Percentiles rank a stretch among this genome's conserved stretches.
Evolutionary conservation across 129 eudicot genomes (phyloP).

Genomic region (Escallonia rubra): DNA sequence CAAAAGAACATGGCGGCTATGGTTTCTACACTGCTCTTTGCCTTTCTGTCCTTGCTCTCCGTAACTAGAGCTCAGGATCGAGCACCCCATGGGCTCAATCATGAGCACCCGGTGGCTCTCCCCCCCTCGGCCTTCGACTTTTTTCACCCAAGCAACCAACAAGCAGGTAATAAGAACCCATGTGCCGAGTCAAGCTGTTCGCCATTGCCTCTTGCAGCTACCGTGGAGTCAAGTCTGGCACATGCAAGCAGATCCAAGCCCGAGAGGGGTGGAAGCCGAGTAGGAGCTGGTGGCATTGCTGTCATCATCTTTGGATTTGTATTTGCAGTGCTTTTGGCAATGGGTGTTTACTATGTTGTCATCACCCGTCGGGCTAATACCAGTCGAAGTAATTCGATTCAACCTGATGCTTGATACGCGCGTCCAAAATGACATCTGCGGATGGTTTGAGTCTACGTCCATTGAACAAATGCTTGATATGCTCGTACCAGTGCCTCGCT

Average conservation of each 20-base stretch:
- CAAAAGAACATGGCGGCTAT: slow-evolving; percentile 14
- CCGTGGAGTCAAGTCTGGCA: slow-evolving; percentile 55
- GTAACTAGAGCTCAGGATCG: slow-evolving; percentile 45
- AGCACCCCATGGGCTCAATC: slow-evolving; percentile 61
- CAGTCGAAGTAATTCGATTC: slow-evolving; percentile 29
- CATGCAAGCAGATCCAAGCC: slow-evolving; percentile 30
- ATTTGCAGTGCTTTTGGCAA: slow-evolving; percentile 32
- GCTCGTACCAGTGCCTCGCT: too few species aligned
- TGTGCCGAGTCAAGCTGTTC: slow-evolving; percentile 40
- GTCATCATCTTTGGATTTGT: slow-evolving; percentile 39
- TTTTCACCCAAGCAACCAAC: slow-evolving; percentile 48
- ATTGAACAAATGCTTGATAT: too few species aligned
- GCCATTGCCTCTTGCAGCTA: slow-evolving; percentile 59
- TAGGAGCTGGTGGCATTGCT: slow-evolving; percentile 55
- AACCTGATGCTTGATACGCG: slow-evolving; percentile 32
- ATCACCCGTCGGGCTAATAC: slow-evolving; percentile 36
- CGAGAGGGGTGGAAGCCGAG: slow-evolving; percentile 4
- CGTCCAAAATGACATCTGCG: too few species aligned
- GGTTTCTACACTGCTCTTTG: slow-evolving; percentile 19
- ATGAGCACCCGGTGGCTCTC: slow-evolving; percentile 39
- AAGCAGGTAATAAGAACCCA: slow-evolving; percentile 17
- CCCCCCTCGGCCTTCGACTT: slow-evolving; percentile 67
- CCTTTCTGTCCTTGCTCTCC: slow-evolving; percentile 23
- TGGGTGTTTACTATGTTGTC: slow-evolving; percentile 59
- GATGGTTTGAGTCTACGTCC: too few species aligned